A percentile compares a stretch with the other conserved stretches of the same genome.
phyloP scores from a whole-genome alignment of 176 grass and related monocot species.

The Phoenix dactylifera region DNA sequence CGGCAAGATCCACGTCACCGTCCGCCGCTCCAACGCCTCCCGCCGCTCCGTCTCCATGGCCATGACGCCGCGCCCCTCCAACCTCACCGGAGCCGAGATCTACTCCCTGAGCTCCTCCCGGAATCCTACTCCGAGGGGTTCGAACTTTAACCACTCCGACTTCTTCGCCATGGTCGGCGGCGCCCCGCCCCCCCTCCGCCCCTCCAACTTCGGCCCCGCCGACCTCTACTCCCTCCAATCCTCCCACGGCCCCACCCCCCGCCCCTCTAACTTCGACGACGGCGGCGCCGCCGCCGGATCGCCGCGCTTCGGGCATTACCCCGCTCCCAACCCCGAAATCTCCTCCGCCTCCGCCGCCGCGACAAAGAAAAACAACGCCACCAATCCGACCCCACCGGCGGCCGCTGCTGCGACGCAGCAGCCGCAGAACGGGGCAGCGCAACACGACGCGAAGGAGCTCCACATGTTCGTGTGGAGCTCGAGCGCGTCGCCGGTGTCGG shows the following conservation, averaged over 20 bases:
- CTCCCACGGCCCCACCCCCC: slow-evolving; percentile 62
- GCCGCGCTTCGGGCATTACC: no score
- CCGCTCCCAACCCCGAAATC: background rate
- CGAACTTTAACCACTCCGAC: slow-evolving; percentile 79
- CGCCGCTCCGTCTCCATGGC: slow-evolving; percentile 34
- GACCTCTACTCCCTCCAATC: slow-evolving; percentile 62
- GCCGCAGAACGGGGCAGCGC: slow-evolving; percentile 9
- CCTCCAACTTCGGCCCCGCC: slow-evolving; percentile 55
- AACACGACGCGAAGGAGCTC: slow-evolving; percentile 81
- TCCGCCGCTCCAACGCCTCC: slow-evolving; percentile 64
- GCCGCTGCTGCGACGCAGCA: background rate
- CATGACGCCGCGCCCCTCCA: slow-evolving; percentile 24
- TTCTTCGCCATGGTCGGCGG: slow-evolving; percentile 75
- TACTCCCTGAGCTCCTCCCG: slow-evolving; percentile 40
- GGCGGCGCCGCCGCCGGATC: background rate
- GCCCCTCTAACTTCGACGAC: slow-evolving; percentile 81
- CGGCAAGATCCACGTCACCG: slow-evolving; percentile 56
- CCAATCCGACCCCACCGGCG: background rate
- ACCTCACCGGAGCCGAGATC: slow-evolving; percentile 8
- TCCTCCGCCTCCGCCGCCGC: background rate
- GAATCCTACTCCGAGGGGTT: slow-evolving; percentile 72
- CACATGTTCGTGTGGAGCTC: slow-evolving; percentile 99
- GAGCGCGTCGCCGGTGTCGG: slow-evolving; percentile 66
- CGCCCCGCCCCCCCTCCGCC: slow-evolving; percentile 26
- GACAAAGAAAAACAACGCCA: background rate